Conservation (phyloP, 257 asterid species). For the Pogostemon cablin region DNA sequence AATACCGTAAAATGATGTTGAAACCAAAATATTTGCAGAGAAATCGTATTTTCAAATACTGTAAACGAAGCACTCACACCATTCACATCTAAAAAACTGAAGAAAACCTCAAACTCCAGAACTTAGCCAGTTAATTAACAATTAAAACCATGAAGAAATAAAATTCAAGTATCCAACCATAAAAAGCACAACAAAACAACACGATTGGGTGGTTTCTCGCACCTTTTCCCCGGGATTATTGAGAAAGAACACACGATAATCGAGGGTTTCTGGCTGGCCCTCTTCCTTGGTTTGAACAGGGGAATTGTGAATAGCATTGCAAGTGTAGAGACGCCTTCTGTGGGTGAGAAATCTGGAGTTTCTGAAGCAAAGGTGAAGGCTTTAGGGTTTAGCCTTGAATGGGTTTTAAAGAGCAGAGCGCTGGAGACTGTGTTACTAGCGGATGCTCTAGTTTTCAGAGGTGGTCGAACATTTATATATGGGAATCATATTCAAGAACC, state of each 20-base stretch:
- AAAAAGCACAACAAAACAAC: not conserved
- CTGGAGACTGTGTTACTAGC: constrained; percentile 58
- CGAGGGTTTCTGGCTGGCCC: constrained; percentile 90
- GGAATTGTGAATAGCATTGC: constrained; percentile 57
- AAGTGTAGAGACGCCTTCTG: constrained; percentile 68
- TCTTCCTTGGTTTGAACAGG: constrained; percentile 58
- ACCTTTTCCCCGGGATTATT: constrained; percentile 91
- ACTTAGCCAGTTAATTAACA: constrained; percentile 21
- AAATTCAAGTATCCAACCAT: not conserved
- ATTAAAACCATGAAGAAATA: not conserved
- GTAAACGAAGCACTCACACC: not conserved
- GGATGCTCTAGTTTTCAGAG: constrained; percentile 32
- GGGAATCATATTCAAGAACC: no score
- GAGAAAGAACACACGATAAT: constrained; percentile 77
- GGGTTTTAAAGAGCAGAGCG: constrained; percentile 46
- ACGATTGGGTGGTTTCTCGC: not conserved
- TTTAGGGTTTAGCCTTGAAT: constrained; percentile 40
- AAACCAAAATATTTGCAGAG: not conserved
- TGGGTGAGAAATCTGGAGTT: constrained; percentile 41
- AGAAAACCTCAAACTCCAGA: not conserved
- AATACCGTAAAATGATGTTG: not conserved
- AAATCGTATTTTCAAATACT: not conserved
- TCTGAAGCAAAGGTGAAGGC: constrained; percentile 44
- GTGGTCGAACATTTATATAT: no score
- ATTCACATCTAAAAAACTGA: not conserved